Evolutionary conservation across 768 basidiomycete genomes (phyloP).

Genomic region (Lentinula guzmanii): DNA sequence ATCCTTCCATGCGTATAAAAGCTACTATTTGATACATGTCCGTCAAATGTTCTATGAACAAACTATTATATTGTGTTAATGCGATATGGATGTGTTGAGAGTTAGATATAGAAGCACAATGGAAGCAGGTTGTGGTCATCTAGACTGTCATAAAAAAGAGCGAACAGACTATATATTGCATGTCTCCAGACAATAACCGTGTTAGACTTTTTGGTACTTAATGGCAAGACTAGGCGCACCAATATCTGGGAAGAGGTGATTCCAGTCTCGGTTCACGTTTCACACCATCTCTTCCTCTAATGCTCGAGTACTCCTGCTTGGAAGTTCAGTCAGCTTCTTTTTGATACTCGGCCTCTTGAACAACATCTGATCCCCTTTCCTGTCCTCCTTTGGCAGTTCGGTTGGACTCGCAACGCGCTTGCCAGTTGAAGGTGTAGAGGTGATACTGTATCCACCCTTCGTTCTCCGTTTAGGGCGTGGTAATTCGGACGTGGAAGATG

Average conservation of each 20-base stretch:
- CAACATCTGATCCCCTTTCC: slow-evolving; percentile 45
- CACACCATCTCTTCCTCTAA: neutral
- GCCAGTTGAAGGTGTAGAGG: slow-evolving; percentile 29
- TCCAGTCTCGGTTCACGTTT: neutral
- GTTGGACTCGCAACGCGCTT: slow-evolving; percentile 72
- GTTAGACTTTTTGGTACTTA: too few relatives aligned
- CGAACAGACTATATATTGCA: too few relatives aligned
- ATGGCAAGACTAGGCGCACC: neutral
- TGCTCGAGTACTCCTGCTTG: neutral
- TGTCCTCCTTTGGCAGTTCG: slow-evolving; percentile 58
- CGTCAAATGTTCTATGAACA: too few relatives aligned
- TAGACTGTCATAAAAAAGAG: too few relatives aligned
- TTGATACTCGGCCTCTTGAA: slow-evolving; percentile 69
- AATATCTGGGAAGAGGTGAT: neutral
- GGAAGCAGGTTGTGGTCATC: too few relatives aligned
- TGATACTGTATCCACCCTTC: slow-evolving; percentile 10
- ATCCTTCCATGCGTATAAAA: too few relatives aligned
- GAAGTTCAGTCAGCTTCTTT: slow-evolving; percentile 21
- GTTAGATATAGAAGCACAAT: too few relatives aligned
- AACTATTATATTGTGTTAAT: too few relatives aligned
- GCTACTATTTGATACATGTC: too few relatives aligned
- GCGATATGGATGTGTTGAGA: too few relatives aligned
- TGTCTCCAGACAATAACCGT: too few relatives aligned
- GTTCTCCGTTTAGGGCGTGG: neutral
- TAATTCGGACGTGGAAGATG: slow-evolving; percentile 3